Evolutionary conservation across 2,329 filamentous ascomycete species (phyloP), one percentile per base, ranked within the genome.

Genomic region (Periconia sp.): DNA sequence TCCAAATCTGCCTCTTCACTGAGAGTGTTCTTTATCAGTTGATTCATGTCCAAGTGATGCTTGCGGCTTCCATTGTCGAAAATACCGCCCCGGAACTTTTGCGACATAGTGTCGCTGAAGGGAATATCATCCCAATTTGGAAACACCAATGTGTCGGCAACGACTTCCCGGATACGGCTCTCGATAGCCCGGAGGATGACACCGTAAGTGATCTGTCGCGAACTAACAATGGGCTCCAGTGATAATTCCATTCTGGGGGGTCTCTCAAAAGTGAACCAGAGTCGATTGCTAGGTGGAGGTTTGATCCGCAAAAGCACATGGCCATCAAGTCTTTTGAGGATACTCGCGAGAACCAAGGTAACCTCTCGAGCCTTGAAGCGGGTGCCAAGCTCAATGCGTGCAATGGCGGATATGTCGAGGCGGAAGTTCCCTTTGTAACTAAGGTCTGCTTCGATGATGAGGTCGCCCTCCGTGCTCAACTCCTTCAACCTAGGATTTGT

Each of bases 111-210:
- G 57, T 88, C 84, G 64, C 90, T 87, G 69, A 99, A 97, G 0
- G 94, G 91, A 17, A 90, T 81, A 65, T 99, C 94, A 54, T 99
- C 94, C 92, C 94, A 99, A 64, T 95, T 95, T 0, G 94, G 94
- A 42, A 87, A 77, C 2, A 99, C 94, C 15, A 97, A 70, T 1
- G 91, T 96, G 72, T 99, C 94, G 8, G 88, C 89, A 47, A 99
- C 80, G 7, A 96, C 91, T 69, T 96, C 92, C 61, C 95, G 88
- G 66, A 99, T 96, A 36, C 91, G 82, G 62, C 88, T 95, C 70
- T 99, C 94, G 46, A 99, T 97, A 48, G 95, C 89, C 36, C 91
- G 84, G 10, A 97, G 79, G 41, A 99, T 94, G 46, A 96, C 82
- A 2, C 87, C 89, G 69, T 96, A 97, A 0, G 94, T 97, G 53